Evolutionary conservation across 805 yeast species (phyloP).

Genomic region (Candida ovalis): DNA sequence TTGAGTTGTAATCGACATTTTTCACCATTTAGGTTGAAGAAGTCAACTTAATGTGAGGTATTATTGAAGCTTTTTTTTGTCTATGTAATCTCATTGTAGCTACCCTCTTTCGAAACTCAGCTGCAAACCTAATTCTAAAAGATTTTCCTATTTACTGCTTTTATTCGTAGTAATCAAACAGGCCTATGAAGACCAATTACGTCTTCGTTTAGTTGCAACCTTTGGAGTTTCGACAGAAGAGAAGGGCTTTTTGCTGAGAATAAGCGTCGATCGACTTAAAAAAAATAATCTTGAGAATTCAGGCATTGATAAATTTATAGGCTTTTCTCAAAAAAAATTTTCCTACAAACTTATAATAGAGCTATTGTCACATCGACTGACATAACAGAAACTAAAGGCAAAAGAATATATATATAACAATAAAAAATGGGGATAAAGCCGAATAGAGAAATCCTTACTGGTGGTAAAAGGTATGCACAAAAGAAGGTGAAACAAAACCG

Average conservation of each 20-base stretch:
- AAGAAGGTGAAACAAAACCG: conserved; percentile 63
- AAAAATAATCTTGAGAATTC: no score
- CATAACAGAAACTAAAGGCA: no score
- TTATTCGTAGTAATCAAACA: no score
- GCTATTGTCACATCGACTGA: no score
- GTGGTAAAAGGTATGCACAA: conserved; percentile 75
- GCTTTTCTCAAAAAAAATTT: background rate
- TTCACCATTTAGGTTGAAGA: background rate
- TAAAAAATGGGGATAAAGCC: conserved; percentile 27
- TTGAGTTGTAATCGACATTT: background rate
- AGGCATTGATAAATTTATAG: no score
- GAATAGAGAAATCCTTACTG: conserved; percentile 84
- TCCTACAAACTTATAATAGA: background rate
- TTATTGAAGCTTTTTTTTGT: no score
- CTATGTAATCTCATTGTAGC: no score
- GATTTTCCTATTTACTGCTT: no score
- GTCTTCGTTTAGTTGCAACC: no score
- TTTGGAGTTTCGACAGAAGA: background rate
- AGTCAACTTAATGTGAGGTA: no score
- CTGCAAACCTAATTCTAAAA: no score
- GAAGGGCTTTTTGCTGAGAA: background rate
- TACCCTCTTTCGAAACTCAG: no score
- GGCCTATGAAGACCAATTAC: background rate
- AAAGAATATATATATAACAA: background rate
- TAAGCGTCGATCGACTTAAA: background rate